A percentile compares a stretch with the other conserved stretches of the same genome.
Evolutionary conservation across 2,329 filamentous ascomycete species (phyloP).

Genomic region (Diaporthe capsici): DNA sequence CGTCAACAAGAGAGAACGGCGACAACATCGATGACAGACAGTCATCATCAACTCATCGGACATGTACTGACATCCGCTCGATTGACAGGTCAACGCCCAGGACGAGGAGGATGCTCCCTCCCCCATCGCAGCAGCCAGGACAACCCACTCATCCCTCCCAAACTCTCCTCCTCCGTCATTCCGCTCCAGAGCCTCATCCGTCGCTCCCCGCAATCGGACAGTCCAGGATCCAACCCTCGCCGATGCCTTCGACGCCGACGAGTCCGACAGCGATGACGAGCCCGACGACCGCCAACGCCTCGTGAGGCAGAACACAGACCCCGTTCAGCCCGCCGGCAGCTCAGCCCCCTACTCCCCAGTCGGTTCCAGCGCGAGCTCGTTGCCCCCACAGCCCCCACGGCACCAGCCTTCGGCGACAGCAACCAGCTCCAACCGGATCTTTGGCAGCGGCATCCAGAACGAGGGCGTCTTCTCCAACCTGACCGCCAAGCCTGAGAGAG

Average conservation of each 20-base stretch:
- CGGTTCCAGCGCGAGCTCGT: conserved; percentile 41
- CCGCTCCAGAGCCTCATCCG: conserved; percentile 84
- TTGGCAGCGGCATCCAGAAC: conserved; percentile 82
- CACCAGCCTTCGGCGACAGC: conserved; percentile 44
- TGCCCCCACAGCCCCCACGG: conserved; percentile 44
- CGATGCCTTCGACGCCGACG: conserved; percentile 91
- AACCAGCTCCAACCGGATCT: conserved; percentile 56
- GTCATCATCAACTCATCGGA: background rate
- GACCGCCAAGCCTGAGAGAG: conserved; percentile 87
- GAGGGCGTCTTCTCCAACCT: conserved; percentile 98
- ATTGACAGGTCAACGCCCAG: conserved; percentile 67
- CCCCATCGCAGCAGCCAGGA: conserved; percentile 51
- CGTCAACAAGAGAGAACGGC: background rate
- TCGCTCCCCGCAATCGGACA: conserved; percentile 61
- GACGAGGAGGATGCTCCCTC: conserved; percentile 66
- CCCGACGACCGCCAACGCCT: conserved; percentile 88
- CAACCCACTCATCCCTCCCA: conserved; percentile 57
- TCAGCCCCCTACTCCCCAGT: conserved; percentile 7
- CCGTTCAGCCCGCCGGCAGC: conserved; percentile 39
- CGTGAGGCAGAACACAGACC: conserved; percentile 72
- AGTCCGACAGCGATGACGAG: conserved; percentile 81
- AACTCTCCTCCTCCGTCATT: conserved; percentile 86
- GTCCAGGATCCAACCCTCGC: conserved; percentile 80
- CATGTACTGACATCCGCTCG: conserved; percentile 23
- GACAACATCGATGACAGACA: background rate